phyloP scores from a whole-genome alignment of 192 early-diverging fungal genomes.

The Cetraspora pellucida region DNA sequence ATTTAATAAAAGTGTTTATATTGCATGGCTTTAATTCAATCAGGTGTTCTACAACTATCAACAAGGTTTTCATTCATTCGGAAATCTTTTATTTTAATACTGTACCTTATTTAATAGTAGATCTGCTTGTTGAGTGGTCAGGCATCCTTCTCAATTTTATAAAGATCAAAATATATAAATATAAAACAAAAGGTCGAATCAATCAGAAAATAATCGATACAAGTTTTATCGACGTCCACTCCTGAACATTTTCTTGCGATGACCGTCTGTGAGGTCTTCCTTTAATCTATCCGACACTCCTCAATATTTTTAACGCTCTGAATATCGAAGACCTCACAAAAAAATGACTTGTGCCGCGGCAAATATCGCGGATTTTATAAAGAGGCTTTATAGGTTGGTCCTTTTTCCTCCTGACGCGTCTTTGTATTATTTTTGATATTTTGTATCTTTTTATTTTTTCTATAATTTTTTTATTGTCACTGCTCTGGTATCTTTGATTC shows the following conservation, averaged over 20 bases:
- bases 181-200: background rate
- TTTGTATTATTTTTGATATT: background rate
- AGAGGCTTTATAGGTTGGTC: constrained; percentile 55
- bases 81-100: too few species aligned
- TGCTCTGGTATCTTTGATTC: too few species aligned
- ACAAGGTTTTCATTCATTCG: too few species aligned
- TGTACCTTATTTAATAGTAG: too few species aligned
- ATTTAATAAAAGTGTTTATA: too few species aligned
- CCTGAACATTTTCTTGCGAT: background rate
- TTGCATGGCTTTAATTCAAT: too few species aligned
- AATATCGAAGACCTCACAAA: background rate
- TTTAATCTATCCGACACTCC: background rate
- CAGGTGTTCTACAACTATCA: too few species aligned
- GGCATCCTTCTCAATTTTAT: background rate
- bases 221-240: background rate
- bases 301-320: background rate
- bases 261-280: background rate
- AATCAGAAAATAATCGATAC: background rate
- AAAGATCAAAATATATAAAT: background rate
- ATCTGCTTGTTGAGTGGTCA: too few species aligned
- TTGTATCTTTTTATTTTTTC: background rate
- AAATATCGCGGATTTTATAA: constrained; percentile 66
- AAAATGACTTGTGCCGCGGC: constrained; percentile 36
- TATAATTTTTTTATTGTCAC: background rate
- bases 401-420: background rate